These are phyloP conservation scores for Sporisorium iseilematis-ciliati DNA, from an alignment of 1,284 basidiomycete genomes.

Conservation along the genomic window DNA sequence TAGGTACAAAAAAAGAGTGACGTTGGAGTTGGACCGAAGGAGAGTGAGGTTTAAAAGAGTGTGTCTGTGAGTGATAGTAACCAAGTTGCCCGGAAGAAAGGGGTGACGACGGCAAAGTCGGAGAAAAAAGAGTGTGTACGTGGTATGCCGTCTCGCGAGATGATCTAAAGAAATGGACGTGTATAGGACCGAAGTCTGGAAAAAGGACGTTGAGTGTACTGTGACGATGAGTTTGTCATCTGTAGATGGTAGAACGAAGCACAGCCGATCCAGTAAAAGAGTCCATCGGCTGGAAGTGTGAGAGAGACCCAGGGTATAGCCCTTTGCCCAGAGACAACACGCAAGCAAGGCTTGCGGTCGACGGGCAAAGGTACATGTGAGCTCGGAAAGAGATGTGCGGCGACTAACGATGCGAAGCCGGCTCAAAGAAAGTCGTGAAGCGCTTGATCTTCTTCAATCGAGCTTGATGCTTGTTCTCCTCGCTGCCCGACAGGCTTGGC, in stretches of 20 bases:
- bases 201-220: not conserved
- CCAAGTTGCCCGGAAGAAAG: not conserved
- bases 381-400: not conserved
- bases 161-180: constrained; percentile 1
- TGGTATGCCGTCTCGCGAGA: not conserved
- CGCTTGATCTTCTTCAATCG: constrained; percentile 59
- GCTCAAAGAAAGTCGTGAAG: constrained; percentile 54
- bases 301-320: constrained; percentile 26
- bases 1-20: constrained; percentile 16
- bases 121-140: not conserved
- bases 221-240: not conserved
- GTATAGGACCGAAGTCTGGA: not conserved
- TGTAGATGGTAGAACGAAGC: not conserved
- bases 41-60: constrained; percentile 6
- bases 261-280: not conserved
- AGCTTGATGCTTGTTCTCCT: constrained; percentile 49
- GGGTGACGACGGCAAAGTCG: too few relatives aligned
- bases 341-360: not conserved
- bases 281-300: not conserved
- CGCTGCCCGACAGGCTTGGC: constrained; percentile 45
- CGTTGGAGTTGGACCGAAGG: constrained; percentile 33
- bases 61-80: not conserved
- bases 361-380: constrained; percentile 21
- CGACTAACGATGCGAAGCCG: constrained; percentile 37
- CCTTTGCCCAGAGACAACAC: constrained; percentile 19